Conservation (phyloP, 176 grass and related monocot species). For the Aegilops longissima region DNA sequence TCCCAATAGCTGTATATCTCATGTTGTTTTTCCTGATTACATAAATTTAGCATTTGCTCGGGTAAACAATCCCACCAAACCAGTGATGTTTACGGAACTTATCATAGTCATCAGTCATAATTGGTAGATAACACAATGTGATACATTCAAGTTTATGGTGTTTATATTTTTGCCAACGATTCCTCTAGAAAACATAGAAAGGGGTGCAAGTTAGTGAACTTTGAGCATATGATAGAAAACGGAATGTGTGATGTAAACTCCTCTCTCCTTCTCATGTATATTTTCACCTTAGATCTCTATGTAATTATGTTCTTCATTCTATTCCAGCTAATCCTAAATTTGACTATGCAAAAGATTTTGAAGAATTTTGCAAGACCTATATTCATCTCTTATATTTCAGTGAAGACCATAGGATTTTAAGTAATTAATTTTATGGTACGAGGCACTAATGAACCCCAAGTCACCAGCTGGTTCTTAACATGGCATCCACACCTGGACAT, state of each 20-base stretch:
- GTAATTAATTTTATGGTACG: background rate
- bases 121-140: background rate
- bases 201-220: background rate
- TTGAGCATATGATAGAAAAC: background rate
- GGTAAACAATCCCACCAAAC: constrained; percentile 1
- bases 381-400: background rate
- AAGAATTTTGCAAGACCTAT: background rate
- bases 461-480: background rate
- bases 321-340: background rate
- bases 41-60: background rate
- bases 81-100: background rate
- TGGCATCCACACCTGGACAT: constrained; percentile 2
- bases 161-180: background rate
- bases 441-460: background rate
- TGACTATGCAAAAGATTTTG: background rate
- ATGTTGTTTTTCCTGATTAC: background rate
- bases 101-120: background rate
- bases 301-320: background rate
- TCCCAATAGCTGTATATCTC: background rate
- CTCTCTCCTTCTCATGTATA: background rate
- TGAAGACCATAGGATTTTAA: background rate
- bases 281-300: background rate
- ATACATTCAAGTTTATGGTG: background rate
- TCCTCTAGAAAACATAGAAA: background rate
- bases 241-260: background rate